A percentile compares a stretch with the other conserved stretches of the same genome.
These are phyloP conservation scores for Macrolepiota fuliginosa DNA, from an alignment of 768 basidiomycete species.

Conservation along the genomic window DNA sequence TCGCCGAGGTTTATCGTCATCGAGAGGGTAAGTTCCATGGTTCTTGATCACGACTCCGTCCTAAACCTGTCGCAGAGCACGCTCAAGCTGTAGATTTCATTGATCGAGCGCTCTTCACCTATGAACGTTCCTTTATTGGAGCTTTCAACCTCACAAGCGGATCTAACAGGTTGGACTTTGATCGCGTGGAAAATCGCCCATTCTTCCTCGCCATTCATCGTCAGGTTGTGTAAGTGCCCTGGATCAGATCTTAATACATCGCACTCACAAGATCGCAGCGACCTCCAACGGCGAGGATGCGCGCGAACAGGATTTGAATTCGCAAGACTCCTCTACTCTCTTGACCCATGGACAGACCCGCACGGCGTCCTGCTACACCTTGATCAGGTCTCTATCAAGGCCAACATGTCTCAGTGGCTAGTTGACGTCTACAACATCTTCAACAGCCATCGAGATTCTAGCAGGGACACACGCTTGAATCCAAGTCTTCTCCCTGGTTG, in stretches of 20 bases:
- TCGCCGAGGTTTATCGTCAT: slow-evolving; percentile 82
- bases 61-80: slow-evolving; percentile 51
- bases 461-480: slow-evolving; percentile 33
- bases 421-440: slow-evolving; percentile 62
- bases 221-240: slow-evolving; percentile 64
- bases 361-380: slow-evolving; percentile 83
- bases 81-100: slow-evolving; percentile 82
- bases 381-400: slow-evolving; percentile 83
- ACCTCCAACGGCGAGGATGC: slow-evolving; percentile 87
- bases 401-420: slow-evolving; percentile 79
- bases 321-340: slow-evolving; percentile 52
- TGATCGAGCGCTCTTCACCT: slow-evolving; percentile 92
- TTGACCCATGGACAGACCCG: slow-evolving; percentile 88
- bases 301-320: slow-evolving; percentile 90
- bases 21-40: slow-evolving; percentile 64
- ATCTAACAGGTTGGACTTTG: slow-evolving; percentile 83
- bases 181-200: slow-evolving; percentile 86
- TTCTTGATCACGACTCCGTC: neutral
- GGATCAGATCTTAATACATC: neutral
- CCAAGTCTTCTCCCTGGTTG: slow-evolving; percentile 75
- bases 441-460: slow-evolving; percentile 22
- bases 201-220: slow-evolving; percentile 89
- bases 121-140: slow-evolving; percentile 87
- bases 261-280: slow-evolving; percentile 37
- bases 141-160: slow-evolving; percentile 85